Conservation (phyloP, 2,329 filamentous ascomycete genomes). For the Clarireedia monteithiana region DNA sequence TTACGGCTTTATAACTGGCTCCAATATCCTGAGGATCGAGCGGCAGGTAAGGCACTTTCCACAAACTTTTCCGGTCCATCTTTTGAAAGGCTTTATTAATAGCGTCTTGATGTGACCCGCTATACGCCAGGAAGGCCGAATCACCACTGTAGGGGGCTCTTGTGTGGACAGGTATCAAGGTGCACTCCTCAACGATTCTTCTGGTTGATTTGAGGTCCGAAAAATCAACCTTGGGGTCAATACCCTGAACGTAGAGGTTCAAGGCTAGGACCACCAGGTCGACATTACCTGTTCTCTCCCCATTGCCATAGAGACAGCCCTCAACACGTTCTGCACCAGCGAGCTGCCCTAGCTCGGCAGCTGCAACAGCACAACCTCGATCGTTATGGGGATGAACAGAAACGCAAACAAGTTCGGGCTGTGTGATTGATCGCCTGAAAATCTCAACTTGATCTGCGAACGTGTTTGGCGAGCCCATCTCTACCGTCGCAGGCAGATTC, state of each 20-base stretch:
- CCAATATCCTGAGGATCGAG: conserved; percentile 91
- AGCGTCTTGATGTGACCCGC: conserved; percentile 87
- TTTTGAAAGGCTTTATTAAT: conserved; percentile 88
- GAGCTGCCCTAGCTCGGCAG: conserved; percentile 86
- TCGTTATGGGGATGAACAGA: conserved; percentile 92
- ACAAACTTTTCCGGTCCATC: conserved; percentile 34
- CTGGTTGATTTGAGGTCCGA: conserved; percentile 82
- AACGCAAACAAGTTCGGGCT: conserved; percentile 80
- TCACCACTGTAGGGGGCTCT: conserved; percentile 86
- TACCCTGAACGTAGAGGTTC: conserved; percentile 94
- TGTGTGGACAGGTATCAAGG: conserved; percentile 88
- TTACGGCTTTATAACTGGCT: conserved; percentile 94
- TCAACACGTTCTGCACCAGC: conserved; percentile 86
- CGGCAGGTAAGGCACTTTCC: conserved; percentile 87
- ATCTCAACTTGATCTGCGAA: conserved; percentile 96
- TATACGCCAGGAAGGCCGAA: conserved; percentile 88
- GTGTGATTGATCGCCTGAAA: conserved; percentile 78
- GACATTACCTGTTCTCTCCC: conserved; percentile 77
- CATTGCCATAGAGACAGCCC: conserved; percentile 84
- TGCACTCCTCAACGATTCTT: conserved; percentile 82
- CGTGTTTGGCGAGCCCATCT: conserved; percentile 89
- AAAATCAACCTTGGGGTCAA: conserved; percentile 80
- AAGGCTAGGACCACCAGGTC: conserved; percentile 59
- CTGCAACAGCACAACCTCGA: conserved; percentile 75
- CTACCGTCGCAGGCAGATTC: conserved; percentile 93